Conservation (phyloP, 805 yeast genomes). For the Hanseniaspora vineae region DNA sequence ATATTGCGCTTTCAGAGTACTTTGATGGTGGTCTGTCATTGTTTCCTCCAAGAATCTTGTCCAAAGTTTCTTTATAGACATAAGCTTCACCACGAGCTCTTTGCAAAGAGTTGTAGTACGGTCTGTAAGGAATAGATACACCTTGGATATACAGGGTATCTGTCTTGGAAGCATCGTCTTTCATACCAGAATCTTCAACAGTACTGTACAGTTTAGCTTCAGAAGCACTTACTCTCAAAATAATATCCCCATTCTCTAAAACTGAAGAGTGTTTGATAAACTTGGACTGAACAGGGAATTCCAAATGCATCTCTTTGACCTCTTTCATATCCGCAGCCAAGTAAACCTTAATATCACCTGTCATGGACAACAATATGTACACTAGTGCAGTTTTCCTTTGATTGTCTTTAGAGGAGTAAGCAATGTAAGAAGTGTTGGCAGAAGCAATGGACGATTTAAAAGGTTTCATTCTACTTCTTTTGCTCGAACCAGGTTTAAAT, state of each 20-base stretch:
- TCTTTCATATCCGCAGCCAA: slow-evolving; percentile 56
- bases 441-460: slow-evolving; percentile 34
- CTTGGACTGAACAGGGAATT: slow-evolving; percentile 28
- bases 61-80: slow-evolving; percentile 51
- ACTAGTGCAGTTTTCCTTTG: slow-evolving; percentile 32
- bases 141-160: slow-evolving; percentile 63
- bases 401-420: slow-evolving; percentile 8
- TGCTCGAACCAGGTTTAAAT: slow-evolving; percentile 38
- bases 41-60: slow-evolving; percentile 58
- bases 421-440: slow-evolving; percentile 39
- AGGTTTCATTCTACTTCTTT: slow-evolving; percentile 44
- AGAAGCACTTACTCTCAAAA: slow-evolving; percentile 41
- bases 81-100: slow-evolving; percentile 74
- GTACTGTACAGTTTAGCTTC: slow-evolving; percentile 42
- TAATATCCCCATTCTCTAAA: slow-evolving; percentile 42
- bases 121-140: slow-evolving; percentile 62
- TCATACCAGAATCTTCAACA: slow-evolving; percentile 28
- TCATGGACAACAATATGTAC: slow-evolving; percentile 31
- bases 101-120: slow-evolving; percentile 62
- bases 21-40: slow-evolving; percentile 47
- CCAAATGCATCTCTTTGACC: slow-evolving; percentile 33
- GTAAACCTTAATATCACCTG: slow-evolving; percentile 33
- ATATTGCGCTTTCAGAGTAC: slow-evolving; percentile 46
- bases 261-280: slow-evolving; percentile 33
- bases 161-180: slow-evolving; percentile 12